Conservation (phyloP, 345 rosid species). For the Salix udensis region DNA sequence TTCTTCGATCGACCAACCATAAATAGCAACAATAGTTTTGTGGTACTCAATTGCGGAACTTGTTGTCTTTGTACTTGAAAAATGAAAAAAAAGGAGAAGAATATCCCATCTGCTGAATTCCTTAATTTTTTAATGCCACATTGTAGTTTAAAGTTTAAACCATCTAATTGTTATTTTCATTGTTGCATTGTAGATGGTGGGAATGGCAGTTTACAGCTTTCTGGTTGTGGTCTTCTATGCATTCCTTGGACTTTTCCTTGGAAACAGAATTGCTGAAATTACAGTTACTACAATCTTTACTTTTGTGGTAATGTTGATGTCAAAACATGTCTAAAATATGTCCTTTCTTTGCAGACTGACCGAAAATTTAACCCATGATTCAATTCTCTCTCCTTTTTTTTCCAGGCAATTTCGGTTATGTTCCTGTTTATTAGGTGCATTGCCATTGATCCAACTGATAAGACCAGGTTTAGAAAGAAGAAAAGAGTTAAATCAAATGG, state of each 20-base stretch:
- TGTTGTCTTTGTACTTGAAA: not conserved
- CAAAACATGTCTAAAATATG: not conserved
- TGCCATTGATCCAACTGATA: slow-evolving; percentile 90
- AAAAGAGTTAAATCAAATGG: slow-evolving; percentile 48
- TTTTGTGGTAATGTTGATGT: slow-evolving; percentile 51
- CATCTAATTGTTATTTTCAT: not conserved
- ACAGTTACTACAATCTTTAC: slow-evolving; percentile 55
- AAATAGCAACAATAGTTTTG: not conserved
- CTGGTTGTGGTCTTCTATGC: slow-evolving; percentile 65
- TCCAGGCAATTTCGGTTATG: slow-evolving; percentile 73
- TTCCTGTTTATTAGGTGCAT: slow-evolving; percentile 76
- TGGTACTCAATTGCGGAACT: not conserved
- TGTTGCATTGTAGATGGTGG: slow-evolving; percentile 58
- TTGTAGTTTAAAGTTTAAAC: not conserved
- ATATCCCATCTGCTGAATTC: slow-evolving; percentile 2
- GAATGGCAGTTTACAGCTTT: slow-evolving; percentile 68
- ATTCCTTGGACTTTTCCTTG: slow-evolving; percentile 75
- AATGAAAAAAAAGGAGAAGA: not conserved
- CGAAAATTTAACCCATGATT: not conserved
- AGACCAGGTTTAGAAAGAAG: slow-evolving; percentile 64
- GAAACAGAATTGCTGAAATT: slow-evolving; percentile 71
- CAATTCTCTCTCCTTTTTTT: slow-evolving; percentile 5
- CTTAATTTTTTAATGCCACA: not conserved
- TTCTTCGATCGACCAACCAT: not conserved
- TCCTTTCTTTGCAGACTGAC: not conserved